A percentile compares a stretch with the other conserved stretches of the same genome.
Conservation (phyloP, 2,329 filamentous ascomycete genomes). For the Arthroderma sp. region DNA sequence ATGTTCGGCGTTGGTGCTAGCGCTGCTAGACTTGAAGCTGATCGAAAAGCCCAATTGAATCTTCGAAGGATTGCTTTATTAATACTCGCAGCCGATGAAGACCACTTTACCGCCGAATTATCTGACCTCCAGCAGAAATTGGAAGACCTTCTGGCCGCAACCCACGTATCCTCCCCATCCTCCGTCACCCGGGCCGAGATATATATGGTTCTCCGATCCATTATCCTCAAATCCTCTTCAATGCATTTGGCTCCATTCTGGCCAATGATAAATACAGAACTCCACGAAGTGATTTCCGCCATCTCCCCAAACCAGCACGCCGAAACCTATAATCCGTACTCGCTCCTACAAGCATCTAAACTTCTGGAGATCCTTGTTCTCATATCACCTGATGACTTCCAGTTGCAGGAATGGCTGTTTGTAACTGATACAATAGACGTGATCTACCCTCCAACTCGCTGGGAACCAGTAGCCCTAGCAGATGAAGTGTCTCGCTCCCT, state of each 20-base stretch:
- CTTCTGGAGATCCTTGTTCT: constrained; percentile 79
- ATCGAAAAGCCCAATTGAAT: constrained; percentile 82
- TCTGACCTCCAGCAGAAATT: constrained; percentile 65
- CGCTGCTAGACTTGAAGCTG: constrained; percentile 84
- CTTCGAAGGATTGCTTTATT: constrained; percentile 70
- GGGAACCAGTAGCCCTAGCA: constrained; percentile 60
- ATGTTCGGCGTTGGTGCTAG: constrained; percentile 97
- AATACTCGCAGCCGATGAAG: constrained; percentile 60
- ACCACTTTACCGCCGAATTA: constrained; percentile 69
- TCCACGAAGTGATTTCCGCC: constrained; percentile 66
- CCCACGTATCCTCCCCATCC: constrained; percentile 78
- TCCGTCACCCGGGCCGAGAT: constrained; percentile 79
- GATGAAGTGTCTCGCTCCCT: constrained; percentile 75
- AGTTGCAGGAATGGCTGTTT: constrained; percentile 96
- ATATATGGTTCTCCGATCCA: constrained; percentile 71
- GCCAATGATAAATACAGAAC: constrained; percentile 77
- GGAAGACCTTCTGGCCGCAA: constrained; percentile 73
- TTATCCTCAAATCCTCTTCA: constrained; percentile 65
- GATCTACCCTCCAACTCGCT: constrained; percentile 63
- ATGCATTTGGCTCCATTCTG: constrained; percentile 74
- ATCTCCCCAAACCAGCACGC: constrained; percentile 56
- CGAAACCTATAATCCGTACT: constrained; percentile 63
- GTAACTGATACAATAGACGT: constrained; percentile 95
- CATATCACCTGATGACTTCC: constrained; percentile 85
- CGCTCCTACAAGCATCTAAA: constrained; percentile 83